These are phyloP conservation scores for Toxoplasma gondii DNA, from an alignment of 169 alveolate species.

Conservation along the genomic window DNA sequence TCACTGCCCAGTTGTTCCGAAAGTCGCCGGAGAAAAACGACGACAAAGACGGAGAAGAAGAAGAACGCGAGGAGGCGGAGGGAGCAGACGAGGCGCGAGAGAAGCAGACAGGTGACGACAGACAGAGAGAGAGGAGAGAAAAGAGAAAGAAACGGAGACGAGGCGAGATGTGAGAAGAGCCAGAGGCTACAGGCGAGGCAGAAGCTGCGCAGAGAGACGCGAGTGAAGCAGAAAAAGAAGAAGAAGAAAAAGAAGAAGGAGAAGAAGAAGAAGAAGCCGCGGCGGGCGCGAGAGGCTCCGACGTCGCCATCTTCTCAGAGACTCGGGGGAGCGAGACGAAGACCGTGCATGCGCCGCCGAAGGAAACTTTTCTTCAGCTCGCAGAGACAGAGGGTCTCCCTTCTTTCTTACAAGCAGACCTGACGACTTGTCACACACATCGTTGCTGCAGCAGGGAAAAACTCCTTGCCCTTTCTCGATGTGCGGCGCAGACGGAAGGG, in stretches of 20 bases:
- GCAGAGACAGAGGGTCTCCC: no score
- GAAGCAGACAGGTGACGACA: background rate
- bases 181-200: background rate
- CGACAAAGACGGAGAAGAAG: background rate
- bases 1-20: slow-evolving; percentile 75
- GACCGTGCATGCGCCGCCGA: no score
- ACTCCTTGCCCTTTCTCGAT: no score
- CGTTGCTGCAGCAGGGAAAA: no score
- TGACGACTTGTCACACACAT: no score
- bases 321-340: no score
- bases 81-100: background rate
- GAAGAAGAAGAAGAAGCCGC: background rate
- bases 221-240: background rate
- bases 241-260: background rate
- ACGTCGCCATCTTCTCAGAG: no score
- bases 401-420: no score
- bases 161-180: background rate
- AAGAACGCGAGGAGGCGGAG: background rate
- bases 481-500: no score
- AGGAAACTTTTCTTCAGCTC: no score
- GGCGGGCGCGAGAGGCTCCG: no score
- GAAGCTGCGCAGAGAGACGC: background rate
- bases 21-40: background rate
- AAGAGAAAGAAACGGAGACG: background rate
- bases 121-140: background rate